Evolutionary conservation across 225 moss, liverwort and hornwort genomes (phyloP).

Genomic region (Takakia lepidozioides): DNA sequence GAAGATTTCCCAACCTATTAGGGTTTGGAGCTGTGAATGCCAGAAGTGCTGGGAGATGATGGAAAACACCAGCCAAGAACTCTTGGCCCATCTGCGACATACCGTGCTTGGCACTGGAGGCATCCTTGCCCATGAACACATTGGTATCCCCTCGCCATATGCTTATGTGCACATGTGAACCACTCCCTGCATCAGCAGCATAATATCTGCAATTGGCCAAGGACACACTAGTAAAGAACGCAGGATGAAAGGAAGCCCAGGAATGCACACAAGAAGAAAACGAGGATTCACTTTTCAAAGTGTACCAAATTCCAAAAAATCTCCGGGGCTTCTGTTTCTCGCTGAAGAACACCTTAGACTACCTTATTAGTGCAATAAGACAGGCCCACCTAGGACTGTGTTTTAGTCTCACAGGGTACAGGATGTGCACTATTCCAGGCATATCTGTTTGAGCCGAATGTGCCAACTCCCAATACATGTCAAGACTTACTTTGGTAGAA

Average conservation of each 20-base stretch:
- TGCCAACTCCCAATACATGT: neutral
- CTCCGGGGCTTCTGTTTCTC: too few relatives aligned
- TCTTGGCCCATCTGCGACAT: slow-evolving; percentile 71
- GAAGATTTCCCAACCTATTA: slow-evolving; percentile 64
- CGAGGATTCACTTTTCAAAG: too few relatives aligned
- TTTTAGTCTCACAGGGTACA: too few relatives aligned
- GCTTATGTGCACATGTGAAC: slow-evolving; percentile 81
- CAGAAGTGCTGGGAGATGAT: slow-evolving; percentile 78
- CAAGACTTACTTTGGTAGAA: slow-evolving; percentile 68
- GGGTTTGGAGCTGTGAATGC: slow-evolving; percentile 75
- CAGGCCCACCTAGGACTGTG: too few relatives aligned
- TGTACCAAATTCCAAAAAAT: too few relatives aligned
- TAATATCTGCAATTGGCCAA: slow-evolving; percentile 40
- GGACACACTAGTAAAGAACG: neutral
- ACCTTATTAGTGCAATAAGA: too few relatives aligned
- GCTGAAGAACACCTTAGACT: too few relatives aligned
- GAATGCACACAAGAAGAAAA: too few relatives aligned
- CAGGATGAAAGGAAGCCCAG: neutral
- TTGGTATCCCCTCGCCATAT: slow-evolving; percentile 78
- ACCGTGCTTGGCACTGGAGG: slow-evolving; percentile 55
- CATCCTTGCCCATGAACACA: slow-evolving; percentile 55
- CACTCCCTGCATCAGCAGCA: slow-evolving; percentile 42
- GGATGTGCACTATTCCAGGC: too few relatives aligned
- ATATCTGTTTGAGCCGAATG: neutral
- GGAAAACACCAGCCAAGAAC: slow-evolving; percentile 83